A percentile compares a stretch with the other conserved stretches of the same genome.
Evolutionary conservation across 1,284 basidiomycete genomes (phyloP).

Genomic region (Trichosporon sp.): DNA sequence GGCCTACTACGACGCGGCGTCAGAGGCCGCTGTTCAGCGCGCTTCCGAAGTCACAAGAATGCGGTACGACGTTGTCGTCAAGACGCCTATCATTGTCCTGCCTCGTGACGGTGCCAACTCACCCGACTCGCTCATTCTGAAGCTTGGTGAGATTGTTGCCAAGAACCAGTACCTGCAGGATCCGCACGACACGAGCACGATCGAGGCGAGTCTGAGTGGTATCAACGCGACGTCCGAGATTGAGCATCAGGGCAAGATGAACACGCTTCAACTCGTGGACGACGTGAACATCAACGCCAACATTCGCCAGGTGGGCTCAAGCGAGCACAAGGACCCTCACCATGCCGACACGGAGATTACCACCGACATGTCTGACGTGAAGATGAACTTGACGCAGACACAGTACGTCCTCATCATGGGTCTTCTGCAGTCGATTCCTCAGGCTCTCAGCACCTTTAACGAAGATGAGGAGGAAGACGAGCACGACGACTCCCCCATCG

Average conservation of each 20-base stretch:
- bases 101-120: constrained; percentile 66
- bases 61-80: constrained; percentile 85
- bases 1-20: constrained; percentile 88
- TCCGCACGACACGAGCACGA: constrained; percentile 57
- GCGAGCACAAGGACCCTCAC: constrained; percentile 52
- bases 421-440: constrained; percentile 69
- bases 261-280: constrained; percentile 80
- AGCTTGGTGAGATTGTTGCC: constrained; percentile 84
- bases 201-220: constrained; percentile 74
- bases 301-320: constrained; percentile 57
- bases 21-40: constrained; percentile 82
- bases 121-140: constrained; percentile 69
- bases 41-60: constrained; percentile 80
- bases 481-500: constrained; percentile 10
- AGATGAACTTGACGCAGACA: constrained; percentile 80
- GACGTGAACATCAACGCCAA: constrained; percentile 77
- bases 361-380: constrained; percentile 78
- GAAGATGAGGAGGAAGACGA: constrained; percentile 38
- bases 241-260: constrained; percentile 53
- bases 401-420: constrained; percentile 78
- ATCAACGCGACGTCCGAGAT: constrained; percentile 76
- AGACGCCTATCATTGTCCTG: constrained; percentile 88
- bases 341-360: constrained; percentile 58
- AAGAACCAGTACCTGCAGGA: constrained; percentile 67
- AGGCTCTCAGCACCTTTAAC: constrained; percentile 54